phyloP scores from a whole-genome alignment of 768 basidiomycete species.

The Nidularia pulvinata region DNA sequence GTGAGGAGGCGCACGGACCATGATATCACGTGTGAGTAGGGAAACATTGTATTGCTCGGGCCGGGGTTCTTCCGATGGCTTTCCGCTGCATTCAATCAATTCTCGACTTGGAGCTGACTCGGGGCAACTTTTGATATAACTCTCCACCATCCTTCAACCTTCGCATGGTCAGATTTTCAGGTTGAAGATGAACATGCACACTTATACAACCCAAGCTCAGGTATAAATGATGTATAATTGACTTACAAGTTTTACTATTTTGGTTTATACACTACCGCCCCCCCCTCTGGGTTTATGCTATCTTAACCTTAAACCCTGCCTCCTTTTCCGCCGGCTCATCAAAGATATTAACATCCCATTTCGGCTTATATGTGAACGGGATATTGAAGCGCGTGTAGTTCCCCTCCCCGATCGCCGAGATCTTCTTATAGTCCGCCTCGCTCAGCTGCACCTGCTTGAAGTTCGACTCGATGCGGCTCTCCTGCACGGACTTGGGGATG shows the following conservation, averaged over 20 bases:
- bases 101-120: no score
- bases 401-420: constrained; percentile 47
- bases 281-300: not conserved
- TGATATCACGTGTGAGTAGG: no score
- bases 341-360: not conserved
- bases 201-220: not conserved
- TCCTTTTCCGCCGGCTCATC: not conserved
- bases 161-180: no score
- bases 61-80: no score
- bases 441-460: constrained; percentile 73
- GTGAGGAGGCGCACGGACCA: no score
- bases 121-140: no score
- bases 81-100: no score
- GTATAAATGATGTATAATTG: not conserved
- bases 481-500: constrained; percentile 82
- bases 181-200: no score
- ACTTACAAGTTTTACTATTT: not conserved
- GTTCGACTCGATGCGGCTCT: constrained; percentile 73
- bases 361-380: not conserved
- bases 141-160: no score
- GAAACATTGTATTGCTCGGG: no score
- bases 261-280: not conserved
- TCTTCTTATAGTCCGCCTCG: constrained; percentile 64
- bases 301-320: not conserved
- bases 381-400: constrained; percentile 36